A percentile compares a stretch with the other conserved stretches of the same genome.
phyloP scores from a whole-genome alignment of 495 filamentous ascomycete genomes.

The Talaromyces nanjingensis region DNA sequence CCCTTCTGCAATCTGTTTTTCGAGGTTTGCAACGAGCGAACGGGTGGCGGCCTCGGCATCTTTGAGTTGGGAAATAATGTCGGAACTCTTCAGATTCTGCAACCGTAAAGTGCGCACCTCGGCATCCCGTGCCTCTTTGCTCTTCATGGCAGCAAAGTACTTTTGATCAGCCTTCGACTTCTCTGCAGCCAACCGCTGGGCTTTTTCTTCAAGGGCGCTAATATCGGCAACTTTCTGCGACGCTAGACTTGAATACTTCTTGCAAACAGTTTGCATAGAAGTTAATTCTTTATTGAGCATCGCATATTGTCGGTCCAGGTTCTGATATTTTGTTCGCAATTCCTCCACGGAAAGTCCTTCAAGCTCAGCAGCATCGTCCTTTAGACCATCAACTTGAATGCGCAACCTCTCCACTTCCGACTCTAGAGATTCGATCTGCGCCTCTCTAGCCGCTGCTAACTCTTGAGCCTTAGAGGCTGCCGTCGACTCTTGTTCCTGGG shows the following conservation, averaged over 20 bases:
- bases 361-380: constrained; percentile 31
- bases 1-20: constrained; percentile 80
- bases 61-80: constrained; percentile 89
- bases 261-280: constrained; percentile 79
- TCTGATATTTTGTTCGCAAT: constrained; percentile 62
- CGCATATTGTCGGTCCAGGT: constrained; percentile 67
- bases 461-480: constrained; percentile 68
- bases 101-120: constrained; percentile 70
- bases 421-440: constrained; percentile 71
- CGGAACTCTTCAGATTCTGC: constrained; percentile 84
- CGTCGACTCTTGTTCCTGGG: constrained; percentile 66
- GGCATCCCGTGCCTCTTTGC: constrained; percentile 70
- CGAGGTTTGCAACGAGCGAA: constrained; percentile 68
- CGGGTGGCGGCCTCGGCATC: constrained; percentile 62
- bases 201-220: constrained; percentile 66
- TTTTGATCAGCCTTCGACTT: constrained; percentile 97
- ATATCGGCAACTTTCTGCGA: constrained; percentile 79
- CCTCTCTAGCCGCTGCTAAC: constrained; percentile 64
- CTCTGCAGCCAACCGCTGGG: constrained; percentile 68
- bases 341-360: constrained; percentile 53
- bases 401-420: constrained; percentile 69
- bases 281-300: constrained; percentile 82
- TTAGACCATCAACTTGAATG: constrained; percentile 36
- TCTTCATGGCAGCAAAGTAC: constrained; percentile 91
- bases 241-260: constrained; percentile 74